Evolutionary conservation across 192 early-diverging fungal genomes (phyloP), one percentile per base, ranked within the genome.

Genomic region (Paraglomus occultum): DNA sequence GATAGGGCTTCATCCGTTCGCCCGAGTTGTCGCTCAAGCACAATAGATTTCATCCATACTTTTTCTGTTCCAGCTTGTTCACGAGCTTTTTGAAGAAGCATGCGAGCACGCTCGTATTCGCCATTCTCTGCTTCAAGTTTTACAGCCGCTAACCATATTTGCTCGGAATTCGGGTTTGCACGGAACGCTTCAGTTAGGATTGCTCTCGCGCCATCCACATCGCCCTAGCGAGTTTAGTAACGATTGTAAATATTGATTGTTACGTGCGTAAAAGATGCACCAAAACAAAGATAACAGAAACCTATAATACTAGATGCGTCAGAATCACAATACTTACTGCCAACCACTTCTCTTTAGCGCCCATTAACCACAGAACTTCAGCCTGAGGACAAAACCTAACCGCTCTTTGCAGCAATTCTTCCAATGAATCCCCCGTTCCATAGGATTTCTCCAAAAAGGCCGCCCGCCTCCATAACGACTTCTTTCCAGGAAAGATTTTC

Each of bases 21-120:
- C 8, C 80, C 83, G 44, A 93, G 73, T 67, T 94, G 89, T 22
- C 96, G 80, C 71, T 97, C 90, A 38, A 99, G 78, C 22, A 91
- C 87, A 0, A 87, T 92, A 5, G 90, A 90, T 69, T 99, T 99
- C 91, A 99, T 94, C 95, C 96, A 99, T 1, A 99, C 94, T 65
- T 85, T 82, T 45, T 89, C 78, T 1, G 94, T 94, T 59, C 90
- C 89, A 6, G 89, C 87, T 46, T 88, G 77, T 52, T 84, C 83
- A 53, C 94, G 78, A 0, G 96, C 96, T 43, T 84, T 83, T 60
- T 84, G 80, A 18, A 98, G 77, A 18, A 99, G 72, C 20, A 79
- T 66, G 52, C 89, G 85, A 1, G 96, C 97, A 52, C 91, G 83
- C 4, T 83, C 83, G 66, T 87, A 84, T 74, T 95, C 88, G 0